Evolutionary conservation across 192 early-diverging fungal genomes (phyloP).

Genomic region (Dimargaris verticillata): DNA sequence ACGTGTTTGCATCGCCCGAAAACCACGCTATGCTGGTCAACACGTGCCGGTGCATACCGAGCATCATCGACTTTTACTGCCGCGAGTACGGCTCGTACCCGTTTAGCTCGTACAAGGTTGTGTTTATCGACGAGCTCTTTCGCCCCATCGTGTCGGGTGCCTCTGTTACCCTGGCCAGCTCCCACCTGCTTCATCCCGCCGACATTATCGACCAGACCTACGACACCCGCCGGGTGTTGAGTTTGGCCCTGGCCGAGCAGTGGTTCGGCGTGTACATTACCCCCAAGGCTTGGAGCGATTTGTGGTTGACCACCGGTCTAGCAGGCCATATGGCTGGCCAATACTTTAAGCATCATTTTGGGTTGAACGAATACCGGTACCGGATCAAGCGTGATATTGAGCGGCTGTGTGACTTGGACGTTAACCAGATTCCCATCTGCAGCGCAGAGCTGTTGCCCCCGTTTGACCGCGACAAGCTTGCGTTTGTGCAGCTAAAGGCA

Average conservation of each 20-base stretch:
- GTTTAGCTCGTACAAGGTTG: slow-evolving; percentile 65
- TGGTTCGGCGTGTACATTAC: slow-evolving; percentile 89
- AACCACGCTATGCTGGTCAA: slow-evolving; percentile 38
- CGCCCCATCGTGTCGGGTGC: slow-evolving; percentile 55
- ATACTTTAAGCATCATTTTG: slow-evolving; percentile 67
- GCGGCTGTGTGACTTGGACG: slow-evolving; percentile 62
- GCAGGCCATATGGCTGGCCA: slow-evolving; percentile 54
- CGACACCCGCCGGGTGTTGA: slow-evolving; percentile 55
- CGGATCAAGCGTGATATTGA: slow-evolving; percentile 70
- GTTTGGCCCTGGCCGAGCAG: slow-evolving; percentile 61
- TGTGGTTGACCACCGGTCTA: slow-evolving; percentile 76
- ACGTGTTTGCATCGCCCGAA: slow-evolving; percentile 55
- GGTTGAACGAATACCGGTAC: slow-evolving; percentile 76
- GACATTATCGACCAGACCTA: slow-evolving; percentile 79
- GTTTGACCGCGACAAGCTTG: slow-evolving; percentile 36
- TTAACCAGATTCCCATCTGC: slow-evolving; percentile 73
- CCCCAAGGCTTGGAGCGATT: slow-evolving; percentile 56
- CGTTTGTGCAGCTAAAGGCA: slow-evolving; percentile 72
- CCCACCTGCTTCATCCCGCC: slow-evolving; percentile 45
- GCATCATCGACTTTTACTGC: slow-evolving; percentile 57
- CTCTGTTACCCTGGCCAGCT: slow-evolving; percentile 59
- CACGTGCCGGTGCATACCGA: slow-evolving; percentile 34
- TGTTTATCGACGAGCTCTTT: slow-evolving; percentile 69
- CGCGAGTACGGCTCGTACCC: slow-evolving; percentile 83
- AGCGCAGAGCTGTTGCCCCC: slow-evolving; percentile 37